A percentile compares a stretch with the other conserved stretches of the same genome.
These are phyloP conservation scores for Exophiala xenobiotica DNA, from an alignment of 2,329 filamentous ascomycete species.

Conservation along the genomic window DNA sequence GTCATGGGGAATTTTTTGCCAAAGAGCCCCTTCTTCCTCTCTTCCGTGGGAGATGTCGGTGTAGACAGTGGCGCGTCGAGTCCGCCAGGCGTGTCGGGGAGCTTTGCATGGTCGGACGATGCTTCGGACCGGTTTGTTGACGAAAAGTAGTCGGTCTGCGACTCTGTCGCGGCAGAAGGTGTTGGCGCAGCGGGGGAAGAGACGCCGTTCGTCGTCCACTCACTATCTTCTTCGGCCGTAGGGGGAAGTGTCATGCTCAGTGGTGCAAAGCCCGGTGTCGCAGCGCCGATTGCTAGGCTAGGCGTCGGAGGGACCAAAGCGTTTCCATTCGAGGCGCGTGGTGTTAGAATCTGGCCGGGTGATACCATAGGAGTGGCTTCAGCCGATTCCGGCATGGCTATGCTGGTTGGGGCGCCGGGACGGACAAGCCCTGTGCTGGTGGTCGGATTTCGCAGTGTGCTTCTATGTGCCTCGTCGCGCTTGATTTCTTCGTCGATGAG, in stretches of 20 bases:
- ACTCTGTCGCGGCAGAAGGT: slow-evolving; percentile 54
- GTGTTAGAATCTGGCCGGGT: slow-evolving; percentile 47
- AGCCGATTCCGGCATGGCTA: slow-evolving; percentile 22
- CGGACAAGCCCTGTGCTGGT: slow-evolving; percentile 39
- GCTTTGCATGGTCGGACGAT: slow-evolving; percentile 50
- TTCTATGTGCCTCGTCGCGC: slow-evolving; percentile 73
- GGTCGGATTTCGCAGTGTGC: slow-evolving; percentile 65
- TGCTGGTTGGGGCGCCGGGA: slow-evolving; percentile 27
- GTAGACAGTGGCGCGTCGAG: slow-evolving; percentile 40
- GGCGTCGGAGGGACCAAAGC: slow-evolving; percentile 66
- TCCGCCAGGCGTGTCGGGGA: slow-evolving; percentile 49
- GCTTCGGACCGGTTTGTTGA: slow-evolving; percentile 50
- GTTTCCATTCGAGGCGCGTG: slow-evolving; percentile 62
- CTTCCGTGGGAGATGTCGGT: slow-evolving; percentile 54
- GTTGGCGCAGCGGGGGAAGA: slow-evolving; percentile 54
- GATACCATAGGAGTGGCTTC: slow-evolving; percentile 17
- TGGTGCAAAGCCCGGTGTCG: slow-evolving; percentile 57
- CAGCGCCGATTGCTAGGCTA: slow-evolving; percentile 73
- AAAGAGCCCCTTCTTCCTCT: slow-evolving; percentile 70
- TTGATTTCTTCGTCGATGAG: slow-evolving; percentile 88
- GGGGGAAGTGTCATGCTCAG: slow-evolving; percentile 37
- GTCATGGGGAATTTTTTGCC: slow-evolving; percentile 78
- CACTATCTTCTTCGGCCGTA: slow-evolving; percentile 29
- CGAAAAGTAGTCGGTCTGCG: slow-evolving; percentile 66
- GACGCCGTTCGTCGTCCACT: slow-evolving; percentile 37